Conservation (phyloP, 1,139 yeast species). For the Keqinozyma sinolaborantium region DNA sequence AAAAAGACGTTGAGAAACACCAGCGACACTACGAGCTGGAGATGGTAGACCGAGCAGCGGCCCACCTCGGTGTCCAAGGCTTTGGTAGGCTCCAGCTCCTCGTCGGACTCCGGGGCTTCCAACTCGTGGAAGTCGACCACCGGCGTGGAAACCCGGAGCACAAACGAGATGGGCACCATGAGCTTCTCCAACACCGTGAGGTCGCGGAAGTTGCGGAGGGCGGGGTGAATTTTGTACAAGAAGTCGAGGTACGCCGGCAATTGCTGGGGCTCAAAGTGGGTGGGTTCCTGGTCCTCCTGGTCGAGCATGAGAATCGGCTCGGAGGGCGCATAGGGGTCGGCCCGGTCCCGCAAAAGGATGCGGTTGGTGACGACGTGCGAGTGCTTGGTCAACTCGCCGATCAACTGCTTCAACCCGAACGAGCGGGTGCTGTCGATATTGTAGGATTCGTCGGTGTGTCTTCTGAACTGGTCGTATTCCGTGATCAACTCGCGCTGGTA, state of each 20-base stretch:
- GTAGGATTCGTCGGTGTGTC: slow-evolving; percentile 9
- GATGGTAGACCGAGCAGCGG: not conserved
- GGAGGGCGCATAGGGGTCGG: not conserved
- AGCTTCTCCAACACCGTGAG: not conserved
- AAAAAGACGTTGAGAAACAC: not conserved
- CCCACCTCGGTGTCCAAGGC: too few relatives aligned
- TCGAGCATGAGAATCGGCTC: not conserved
- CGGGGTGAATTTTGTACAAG: not conserved
- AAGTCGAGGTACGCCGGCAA: not conserved
- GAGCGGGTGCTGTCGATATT: slow-evolving; percentile 19
- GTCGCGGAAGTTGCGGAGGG: not conserved
- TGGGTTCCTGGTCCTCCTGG: not conserved
- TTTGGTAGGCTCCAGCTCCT: not conserved
- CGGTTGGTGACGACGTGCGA: slow-evolving; percentile 9
- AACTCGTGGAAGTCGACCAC: not conserved
- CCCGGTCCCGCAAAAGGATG: not conserved
- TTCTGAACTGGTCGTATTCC: slow-evolving; percentile 13
- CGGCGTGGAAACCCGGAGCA: not conserved
- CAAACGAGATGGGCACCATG: not conserved
- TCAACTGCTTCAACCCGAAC: slow-evolving; percentile 31
- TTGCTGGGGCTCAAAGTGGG: not conserved
- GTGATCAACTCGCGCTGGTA: slow-evolving; percentile 11
- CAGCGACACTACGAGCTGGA: not conserved
- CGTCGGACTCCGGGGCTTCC: not conserved
- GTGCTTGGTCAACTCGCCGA: slow-evolving; percentile 31